Conservation (phyloP, 2,329 filamentous ascomycete genomes). For the Colletotrichum sp. region DNA sequence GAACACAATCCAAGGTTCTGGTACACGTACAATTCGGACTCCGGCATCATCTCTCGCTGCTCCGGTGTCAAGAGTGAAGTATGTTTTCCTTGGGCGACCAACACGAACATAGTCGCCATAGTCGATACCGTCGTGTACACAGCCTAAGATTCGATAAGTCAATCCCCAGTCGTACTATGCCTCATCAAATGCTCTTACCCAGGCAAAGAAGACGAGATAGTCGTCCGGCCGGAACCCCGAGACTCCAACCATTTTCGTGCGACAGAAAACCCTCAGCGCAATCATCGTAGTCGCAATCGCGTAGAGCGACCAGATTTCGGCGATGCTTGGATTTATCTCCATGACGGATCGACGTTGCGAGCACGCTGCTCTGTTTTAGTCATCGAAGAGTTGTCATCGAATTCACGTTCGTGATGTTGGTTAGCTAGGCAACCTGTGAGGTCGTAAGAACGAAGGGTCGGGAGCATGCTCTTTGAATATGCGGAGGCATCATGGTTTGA, state of each 20-base stretch:
- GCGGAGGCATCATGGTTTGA: background rate
- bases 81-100: constrained; percentile 32
- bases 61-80: constrained; percentile 33
- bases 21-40: constrained; percentile 24
- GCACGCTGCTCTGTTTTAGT: background rate
- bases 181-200: constrained; percentile 21
- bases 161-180: fast-evolving
- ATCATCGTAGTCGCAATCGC: constrained; percentile 35
- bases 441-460: fast-evolving
- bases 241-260: constrained; percentile 36
- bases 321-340: constrained; percentile 18
- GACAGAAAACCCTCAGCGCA: constrained; percentile 33
- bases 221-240: constrained; percentile 37
- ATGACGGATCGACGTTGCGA: background rate
- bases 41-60: constrained; percentile 33
- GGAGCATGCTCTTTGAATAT: background rate
- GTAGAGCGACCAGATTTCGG: constrained; percentile 43
- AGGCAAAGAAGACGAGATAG: constrained; percentile 33
- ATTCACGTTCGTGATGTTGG: background rate
- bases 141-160: background rate
- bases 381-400: background rate
- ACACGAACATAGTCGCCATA: constrained; percentile 25
- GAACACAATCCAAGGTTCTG: fast-evolving
- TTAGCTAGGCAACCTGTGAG: background rate
- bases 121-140: background rate